Conservation (phyloP, 352 stramenopile genomes). For the Blastocystis sp. region DNA sequence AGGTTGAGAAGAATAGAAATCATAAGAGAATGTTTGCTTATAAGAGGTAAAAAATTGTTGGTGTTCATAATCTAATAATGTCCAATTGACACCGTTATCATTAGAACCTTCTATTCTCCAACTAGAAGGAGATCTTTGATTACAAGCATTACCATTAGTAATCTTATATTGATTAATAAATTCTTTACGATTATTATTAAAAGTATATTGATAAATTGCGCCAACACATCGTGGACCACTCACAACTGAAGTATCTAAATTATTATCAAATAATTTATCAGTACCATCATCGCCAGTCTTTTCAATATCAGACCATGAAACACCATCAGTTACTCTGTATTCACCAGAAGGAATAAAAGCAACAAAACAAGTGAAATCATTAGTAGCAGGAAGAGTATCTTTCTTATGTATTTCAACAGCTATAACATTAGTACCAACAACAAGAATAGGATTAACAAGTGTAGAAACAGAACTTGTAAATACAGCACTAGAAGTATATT, state of each 20-base stretch:
- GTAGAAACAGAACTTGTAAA: not conserved
- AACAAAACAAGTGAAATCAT: no score
- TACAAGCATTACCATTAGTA: not conserved
- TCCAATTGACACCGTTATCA: constrained; percentile 2
- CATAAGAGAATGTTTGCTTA: not conserved
- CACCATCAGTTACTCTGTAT: no score
- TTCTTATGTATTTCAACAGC: constrained; percentile 19
- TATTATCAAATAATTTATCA: not conserved
- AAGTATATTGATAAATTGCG: no score
- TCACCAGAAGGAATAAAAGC: no score
- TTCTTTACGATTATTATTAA: no score
- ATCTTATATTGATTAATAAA: constrained; percentile 15
- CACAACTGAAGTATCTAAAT: not conserved
- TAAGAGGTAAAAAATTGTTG: not conserved
- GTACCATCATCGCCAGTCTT: not conserved
- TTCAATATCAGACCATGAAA: no score
- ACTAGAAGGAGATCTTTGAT: not conserved
- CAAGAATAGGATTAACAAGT: not conserved
- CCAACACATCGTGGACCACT: no score
- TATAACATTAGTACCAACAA: constrained; percentile 11
- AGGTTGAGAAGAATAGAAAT: constrained; percentile 1
- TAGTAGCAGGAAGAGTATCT: no score
- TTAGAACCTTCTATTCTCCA: not conserved
- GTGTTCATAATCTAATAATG: not conserved
- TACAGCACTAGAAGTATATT: not conserved